Evolutionary conservation across 768 basidiomycete species (phyloP), one percentile per base, ranked within the genome.

Genomic region (Obba rivulosa): DNA sequence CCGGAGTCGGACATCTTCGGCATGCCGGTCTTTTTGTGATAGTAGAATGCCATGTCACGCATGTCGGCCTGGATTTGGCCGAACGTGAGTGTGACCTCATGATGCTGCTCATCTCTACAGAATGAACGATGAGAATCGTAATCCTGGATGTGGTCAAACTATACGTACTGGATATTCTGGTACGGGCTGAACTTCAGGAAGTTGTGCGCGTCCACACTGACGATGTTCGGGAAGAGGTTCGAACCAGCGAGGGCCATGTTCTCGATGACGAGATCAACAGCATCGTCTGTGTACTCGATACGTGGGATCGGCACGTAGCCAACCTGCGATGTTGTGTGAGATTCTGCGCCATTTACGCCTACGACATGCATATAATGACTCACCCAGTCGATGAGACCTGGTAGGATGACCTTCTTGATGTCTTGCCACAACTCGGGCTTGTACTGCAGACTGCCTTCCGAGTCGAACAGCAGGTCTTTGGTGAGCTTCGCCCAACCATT

Each of bases 31-130:
- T 93, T 94, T 73, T 83, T 90, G 57, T 74, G 76, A 73, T 89
- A 92, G 63, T 85, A 91, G 65, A 98, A 95, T 7, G 87, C 85
- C n/a, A 96, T 88, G 60, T 97, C 93, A 18, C 88, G 79, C 79
- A 98, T 85, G 57, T 96, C 92, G 3, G 87, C 87, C 63, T 97
- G 94, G 57, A 96, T 87, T 65, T 97, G 93, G 28, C 72, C 74
- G 31, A 96, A 74, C 14, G 80, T 81, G 50, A 96, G 64, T 38
- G 77, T 85, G 62, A 96, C 80, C 47, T 79, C 76, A 65, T 95
- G 90, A 57, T 78, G 75, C 24, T 72, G 65, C 54, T 80, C 72
- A 63, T 90, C 90, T 4, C 66, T 58, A 53, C 1, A 43, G 57
- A 17, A 20, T 5, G 9, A 31, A 49, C 20, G 7, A n/a, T 16